These are phyloP conservation scores for Caryocar brasiliense DNA, from an alignment of 441 rosid genomes.

Conservation along the genomic window DNA sequence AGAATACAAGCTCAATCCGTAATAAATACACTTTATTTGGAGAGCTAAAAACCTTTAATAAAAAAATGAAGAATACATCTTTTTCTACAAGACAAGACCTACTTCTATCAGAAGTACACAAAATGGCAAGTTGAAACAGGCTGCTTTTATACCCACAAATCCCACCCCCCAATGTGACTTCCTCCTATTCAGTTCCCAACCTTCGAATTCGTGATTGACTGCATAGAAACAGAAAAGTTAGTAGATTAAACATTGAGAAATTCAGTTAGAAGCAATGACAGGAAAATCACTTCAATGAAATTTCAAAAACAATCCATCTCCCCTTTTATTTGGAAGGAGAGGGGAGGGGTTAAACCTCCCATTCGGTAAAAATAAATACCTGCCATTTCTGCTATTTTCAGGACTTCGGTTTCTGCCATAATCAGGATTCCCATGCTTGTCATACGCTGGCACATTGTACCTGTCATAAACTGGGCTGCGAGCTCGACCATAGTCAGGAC, in stretches of 20 bases:
- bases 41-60: no score
- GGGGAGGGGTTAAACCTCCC: no score
- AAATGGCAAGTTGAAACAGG: no score
- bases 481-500: slow-evolving; percentile 62
- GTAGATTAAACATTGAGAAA: background rate
- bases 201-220: slow-evolving; percentile 58
- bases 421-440: slow-evolving; percentile 37
- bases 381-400: slow-evolving; percentile 43
- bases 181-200: slow-evolving; percentile 35
- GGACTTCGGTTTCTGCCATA: slow-evolving; percentile 49
- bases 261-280: background rate
- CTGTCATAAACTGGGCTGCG: slow-evolving; percentile 51
- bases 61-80: no score
- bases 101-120: no score
- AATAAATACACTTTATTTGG: no score
- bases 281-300: background rate
- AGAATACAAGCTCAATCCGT: no score
- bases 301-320: no score
- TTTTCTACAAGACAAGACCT: no score
- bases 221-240: slow-evolving; percentile 4
- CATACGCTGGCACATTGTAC: slow-evolving; percentile 36
- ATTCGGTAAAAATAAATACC: slow-evolving; percentile 28
- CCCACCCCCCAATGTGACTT: no score
- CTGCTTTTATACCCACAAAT: no score
- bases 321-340: no score